Conservation (phyloP, 306 rosid genomes). For the Cajanus cajan region DNA sequence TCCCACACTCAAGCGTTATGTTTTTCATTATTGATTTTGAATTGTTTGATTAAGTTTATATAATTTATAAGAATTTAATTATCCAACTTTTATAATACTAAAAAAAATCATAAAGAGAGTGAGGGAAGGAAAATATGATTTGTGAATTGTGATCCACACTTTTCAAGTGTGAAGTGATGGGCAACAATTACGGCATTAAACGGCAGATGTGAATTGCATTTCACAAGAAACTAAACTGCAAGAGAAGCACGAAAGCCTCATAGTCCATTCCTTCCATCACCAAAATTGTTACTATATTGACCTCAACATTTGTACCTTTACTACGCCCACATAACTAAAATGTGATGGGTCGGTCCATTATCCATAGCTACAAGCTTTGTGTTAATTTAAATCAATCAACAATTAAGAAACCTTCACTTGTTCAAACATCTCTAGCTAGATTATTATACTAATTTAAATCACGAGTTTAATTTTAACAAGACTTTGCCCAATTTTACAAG, state of each 20-base stretch:
- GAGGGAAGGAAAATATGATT: too few species aligned
- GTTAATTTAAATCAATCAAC: not conserved
- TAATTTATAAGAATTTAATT: too few species aligned
- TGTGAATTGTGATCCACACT: too few species aligned
- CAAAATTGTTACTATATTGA: not conserved
- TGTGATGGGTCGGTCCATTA: not conserved
- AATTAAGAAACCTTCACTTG: not conserved
- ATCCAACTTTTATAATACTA: too few species aligned
- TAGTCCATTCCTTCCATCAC: not conserved
- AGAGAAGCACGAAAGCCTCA: not conserved
- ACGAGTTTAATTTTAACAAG: not conserved
- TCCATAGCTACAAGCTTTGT: not conserved
- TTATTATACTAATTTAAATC: not conserved
- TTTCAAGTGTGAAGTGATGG: constrained; percentile 10
- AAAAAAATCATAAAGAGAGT: too few species aligned
- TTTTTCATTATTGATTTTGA: too few species aligned
- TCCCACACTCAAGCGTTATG: too few species aligned
- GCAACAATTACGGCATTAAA: constrained; percentile 8
- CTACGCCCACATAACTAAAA: too few species aligned
- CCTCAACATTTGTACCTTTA: not conserved
- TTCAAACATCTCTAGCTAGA: not conserved
- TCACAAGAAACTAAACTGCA: constrained; percentile 19
- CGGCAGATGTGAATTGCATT: not conserved
- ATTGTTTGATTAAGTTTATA: too few species aligned
- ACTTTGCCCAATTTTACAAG: not conserved